Evolutionary conservation across 257 asterid genomes (phyloP).

Genomic region (Anisodus tanguticus): DNA sequence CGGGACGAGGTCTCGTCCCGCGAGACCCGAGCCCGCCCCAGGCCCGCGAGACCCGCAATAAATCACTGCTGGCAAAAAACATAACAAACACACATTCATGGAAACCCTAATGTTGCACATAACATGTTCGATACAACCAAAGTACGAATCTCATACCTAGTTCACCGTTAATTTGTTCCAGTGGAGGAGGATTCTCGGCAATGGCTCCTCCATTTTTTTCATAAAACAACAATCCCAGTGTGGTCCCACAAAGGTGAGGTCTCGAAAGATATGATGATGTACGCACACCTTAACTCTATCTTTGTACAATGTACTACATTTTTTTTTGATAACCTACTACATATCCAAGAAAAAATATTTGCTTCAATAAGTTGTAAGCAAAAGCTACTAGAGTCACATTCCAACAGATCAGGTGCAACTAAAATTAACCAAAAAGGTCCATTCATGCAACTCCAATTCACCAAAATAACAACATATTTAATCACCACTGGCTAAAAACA

Average conservation of each 20-base stretch:
- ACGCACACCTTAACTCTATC: no score
- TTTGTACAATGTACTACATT: no score
- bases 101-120: no score
- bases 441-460: not conserved
- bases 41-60: no score
- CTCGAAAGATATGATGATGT: no score
- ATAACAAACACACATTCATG: not conserved
- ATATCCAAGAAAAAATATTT: not conserved
- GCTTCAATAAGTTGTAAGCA: not conserved
- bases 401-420: not conserved
- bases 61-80: no score
- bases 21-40: no score
- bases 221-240: no score
- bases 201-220: not conserved
- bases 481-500: no score
- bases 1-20: no score
- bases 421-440: constrained; percentile 4
- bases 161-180: not conserved
- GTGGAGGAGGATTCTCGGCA: constrained; percentile 16
- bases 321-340: not conserved
- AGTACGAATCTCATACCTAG: not conserved
- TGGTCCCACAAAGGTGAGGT: no score
- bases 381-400: constrained; percentile 12
- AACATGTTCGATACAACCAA: no score
- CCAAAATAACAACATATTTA: not conserved